These are phyloP conservation scores for Entophlyctis luteolus DNA, from an alignment of 192 early-diverging fungal species.

Conservation along the genomic window DNA sequence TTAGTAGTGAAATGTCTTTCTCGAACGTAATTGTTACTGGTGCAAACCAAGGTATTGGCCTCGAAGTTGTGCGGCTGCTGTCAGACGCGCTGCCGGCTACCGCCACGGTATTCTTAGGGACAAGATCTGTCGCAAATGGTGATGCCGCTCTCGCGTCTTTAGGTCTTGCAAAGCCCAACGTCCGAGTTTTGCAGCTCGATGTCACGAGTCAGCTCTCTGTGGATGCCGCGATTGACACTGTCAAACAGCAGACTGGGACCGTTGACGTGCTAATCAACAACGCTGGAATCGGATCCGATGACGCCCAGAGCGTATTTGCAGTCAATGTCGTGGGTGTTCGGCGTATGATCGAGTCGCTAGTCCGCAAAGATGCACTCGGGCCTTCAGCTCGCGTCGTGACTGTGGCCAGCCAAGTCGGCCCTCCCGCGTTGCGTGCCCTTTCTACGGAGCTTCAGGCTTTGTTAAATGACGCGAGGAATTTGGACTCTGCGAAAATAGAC, in stretches of 20 bases:
- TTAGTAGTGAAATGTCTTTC: no score
- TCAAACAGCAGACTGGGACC: neutral
- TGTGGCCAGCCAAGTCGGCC: slow-evolving; percentile 15
- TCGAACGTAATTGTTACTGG: no score
- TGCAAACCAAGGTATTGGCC: slow-evolving; percentile 25
- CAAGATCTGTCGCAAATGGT: neutral
- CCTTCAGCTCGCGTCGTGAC: slow-evolving; percentile 4
- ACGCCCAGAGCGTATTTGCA: neutral
- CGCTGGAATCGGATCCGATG: neutral
- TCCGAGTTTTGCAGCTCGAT: slow-evolving; percentile 2
- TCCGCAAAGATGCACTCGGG: no score
- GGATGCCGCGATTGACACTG: neutral
- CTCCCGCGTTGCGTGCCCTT: neutral
- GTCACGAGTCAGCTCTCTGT: neutral
- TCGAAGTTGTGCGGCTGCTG: slow-evolving; percentile 9
- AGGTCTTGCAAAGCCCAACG: neutral
- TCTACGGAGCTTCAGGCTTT: neutral
- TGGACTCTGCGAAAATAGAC: neutral
- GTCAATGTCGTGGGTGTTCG: neutral
- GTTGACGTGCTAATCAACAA: slow-evolving; percentile 24
- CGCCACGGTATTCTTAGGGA: neutral
- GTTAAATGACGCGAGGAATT: neutral
- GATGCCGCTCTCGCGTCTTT: slow-evolving; percentile 1
- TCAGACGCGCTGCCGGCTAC: neutral
- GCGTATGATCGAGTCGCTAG: no score